Conservation (phyloP, 2,329 filamentous ascomycete genomes). For the Botryotinia convoluta region DNA sequence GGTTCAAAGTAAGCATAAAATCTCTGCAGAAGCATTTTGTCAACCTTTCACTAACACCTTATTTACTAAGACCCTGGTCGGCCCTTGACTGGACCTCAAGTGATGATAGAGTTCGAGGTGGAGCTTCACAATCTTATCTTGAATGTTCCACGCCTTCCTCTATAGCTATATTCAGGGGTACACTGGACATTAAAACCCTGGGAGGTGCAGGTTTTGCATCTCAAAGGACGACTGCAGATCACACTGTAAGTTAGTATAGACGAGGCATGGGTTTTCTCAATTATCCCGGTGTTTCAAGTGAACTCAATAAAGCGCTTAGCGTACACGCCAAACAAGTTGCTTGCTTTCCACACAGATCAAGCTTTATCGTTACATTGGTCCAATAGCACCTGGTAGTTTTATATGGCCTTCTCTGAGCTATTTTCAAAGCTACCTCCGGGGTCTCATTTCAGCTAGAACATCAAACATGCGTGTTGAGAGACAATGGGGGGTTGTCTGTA, state of each 20-base stretch:
- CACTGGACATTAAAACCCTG: slow-evolving; percentile 69
- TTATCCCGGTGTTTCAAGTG: background rate
- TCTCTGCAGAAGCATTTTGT: background rate
- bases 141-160: slow-evolving; percentile 36
- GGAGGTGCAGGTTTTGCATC: slow-evolving; percentile 82
- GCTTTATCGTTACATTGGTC: background rate
- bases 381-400: background rate
- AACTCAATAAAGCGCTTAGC: background rate
- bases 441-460: background rate
- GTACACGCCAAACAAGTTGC: background rate
- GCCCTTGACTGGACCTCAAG: slow-evolving; percentile 62
- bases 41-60: background rate
- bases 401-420: background rate
- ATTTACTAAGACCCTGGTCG: slow-evolving; percentile 54
- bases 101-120: slow-evolving; percentile 76
- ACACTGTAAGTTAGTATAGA: slow-evolving; percentile 31
- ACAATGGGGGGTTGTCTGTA: background rate
- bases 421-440: background rate
- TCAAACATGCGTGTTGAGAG: background rate
- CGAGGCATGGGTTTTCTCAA: background rate
- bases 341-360: background rate
- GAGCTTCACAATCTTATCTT: slow-evolving; percentile 59
- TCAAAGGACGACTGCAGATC: slow-evolving; percentile 62
- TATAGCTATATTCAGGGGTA: slow-evolving; percentile 59
- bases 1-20: slow-evolving; percentile 30